These are phyloP conservation scores for Hawksworthiomyces lignivorus DNA, from an alignment of 2,329 filamentous ascomycete genomes.

Conservation along the genomic window DNA sequence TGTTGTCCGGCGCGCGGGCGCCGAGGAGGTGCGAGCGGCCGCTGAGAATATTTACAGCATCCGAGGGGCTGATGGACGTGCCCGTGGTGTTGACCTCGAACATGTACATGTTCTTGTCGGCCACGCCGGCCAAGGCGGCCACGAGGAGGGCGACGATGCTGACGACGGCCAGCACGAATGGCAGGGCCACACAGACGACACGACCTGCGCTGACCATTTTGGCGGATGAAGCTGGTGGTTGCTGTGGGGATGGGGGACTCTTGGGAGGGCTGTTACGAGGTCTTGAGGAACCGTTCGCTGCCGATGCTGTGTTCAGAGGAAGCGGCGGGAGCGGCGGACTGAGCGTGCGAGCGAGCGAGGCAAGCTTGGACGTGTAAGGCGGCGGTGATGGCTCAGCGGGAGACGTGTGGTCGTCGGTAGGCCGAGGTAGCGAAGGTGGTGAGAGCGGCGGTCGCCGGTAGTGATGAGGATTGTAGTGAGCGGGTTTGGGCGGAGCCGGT, in stretches of 20 bases:
- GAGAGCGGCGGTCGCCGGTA: background rate
- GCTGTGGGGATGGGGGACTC: background rate
- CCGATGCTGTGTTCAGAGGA: background rate
- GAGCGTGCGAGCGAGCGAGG: conserved; percentile 2
- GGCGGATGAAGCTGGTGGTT: background rate
- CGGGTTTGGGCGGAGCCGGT: conserved; percentile 5
- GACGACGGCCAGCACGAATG: conserved; percentile 72
- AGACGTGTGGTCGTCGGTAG: background rate
- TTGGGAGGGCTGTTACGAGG: too few relatives aligned
- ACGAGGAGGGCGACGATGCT: conserved; percentile 63
- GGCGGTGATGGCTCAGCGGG: conserved; percentile 3
- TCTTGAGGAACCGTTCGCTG: background rate
- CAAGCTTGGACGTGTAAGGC: conserved; percentile 1
- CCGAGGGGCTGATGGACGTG: conserved; percentile 37
- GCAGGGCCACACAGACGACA: conserved; percentile 79
- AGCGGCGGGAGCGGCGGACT: conserved; percentile 6
- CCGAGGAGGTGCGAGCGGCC: background rate
- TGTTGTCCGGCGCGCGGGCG: background rate
- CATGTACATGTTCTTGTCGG: conserved; percentile 48
- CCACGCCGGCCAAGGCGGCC: conserved; percentile 47
- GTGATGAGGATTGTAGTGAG: background rate
- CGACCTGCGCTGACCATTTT: conserved; percentile 50
- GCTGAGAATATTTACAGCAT: conserved; percentile 9
- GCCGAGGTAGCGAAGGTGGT: background rate
- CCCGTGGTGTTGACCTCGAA: conserved; percentile 56